Base-by-base conservation (phyloP, 148 eudicot species). In the Gaultheria prostrata region DNA sequence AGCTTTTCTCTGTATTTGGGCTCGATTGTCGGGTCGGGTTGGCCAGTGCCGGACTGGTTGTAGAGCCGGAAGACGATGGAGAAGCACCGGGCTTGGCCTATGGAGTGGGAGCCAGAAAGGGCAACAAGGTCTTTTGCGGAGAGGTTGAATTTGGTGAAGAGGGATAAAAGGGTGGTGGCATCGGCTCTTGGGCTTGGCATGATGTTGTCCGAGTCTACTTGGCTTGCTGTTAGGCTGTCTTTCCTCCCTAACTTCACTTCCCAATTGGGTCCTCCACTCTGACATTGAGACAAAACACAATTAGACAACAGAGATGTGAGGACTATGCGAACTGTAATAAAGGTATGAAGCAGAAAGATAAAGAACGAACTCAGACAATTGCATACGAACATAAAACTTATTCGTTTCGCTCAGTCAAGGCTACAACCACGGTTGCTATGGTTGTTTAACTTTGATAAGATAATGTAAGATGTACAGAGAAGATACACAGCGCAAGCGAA, bases 221-320 rank as follows among this genome's bases (percentile, higher is more conserved):
- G 95, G 87, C 93, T 93, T 32, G 99, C 99, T 50, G 88, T 89
- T 67, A 96, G 79, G 86, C 98, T 96, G 80, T 96, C 99, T 79
- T 81, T 77, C 78, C 98, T 91, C 65, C 99, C 99, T 46, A 96
- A 53, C 67, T 86, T 96, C 88, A 96, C 99, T 88, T 92, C 88
- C 99, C 99, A 96, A 82, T 87, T 67, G 24, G 99, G 97, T 28
- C 99, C 99, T 85, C 99, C 99, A 84, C 93, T 96, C 99, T 94
- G 83, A 4, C 69, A 54, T n/a, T 79, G 77, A 77, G 61, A 79
- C 15, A 70, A 76, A 20, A 76, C 15, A 39, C 78, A 46, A 69
- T 48, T 10, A 4, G 21, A 57, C 26, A 45, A 49, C 28, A 71
- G 18, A 67, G 43, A 39, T 39, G 43, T 7, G 12, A 50, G 43